Percentiles rank a stretch among this genome's conserved stretches.
These are phyloP conservation scores for Penicillium canariense DNA, from an alignment of 495 filamentous ascomycete species.

Conservation along the genomic window DNA sequence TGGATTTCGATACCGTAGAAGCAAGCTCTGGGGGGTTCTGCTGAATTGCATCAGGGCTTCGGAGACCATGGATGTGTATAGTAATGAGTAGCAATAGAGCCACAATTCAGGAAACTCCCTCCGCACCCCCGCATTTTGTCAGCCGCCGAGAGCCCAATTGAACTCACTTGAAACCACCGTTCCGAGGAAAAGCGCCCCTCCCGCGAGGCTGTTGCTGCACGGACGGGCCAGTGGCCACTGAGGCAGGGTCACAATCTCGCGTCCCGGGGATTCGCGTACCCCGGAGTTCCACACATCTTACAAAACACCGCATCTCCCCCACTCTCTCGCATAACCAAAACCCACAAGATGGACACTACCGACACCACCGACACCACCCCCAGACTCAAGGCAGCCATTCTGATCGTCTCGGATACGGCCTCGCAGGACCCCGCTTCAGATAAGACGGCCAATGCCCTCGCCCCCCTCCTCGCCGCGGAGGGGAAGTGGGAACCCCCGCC, in stretches of 20 bases:
- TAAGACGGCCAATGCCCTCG: slow-evolving; percentile 60
- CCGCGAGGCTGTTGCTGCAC: too few relatives aligned
- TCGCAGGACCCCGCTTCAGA: slow-evolving; percentile 78
- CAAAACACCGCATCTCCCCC: slow-evolving; percentile 5
- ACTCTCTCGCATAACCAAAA: slow-evolving; percentile 4
- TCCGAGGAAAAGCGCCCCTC: not conserved
- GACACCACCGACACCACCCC: slow-evolving; percentile 16
- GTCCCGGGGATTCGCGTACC: slow-evolving; percentile 18
- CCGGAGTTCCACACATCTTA: slow-evolving; percentile 5
- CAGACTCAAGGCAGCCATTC: slow-evolving; percentile 57
- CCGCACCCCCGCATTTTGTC: not conserved
- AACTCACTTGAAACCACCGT: not conserved
- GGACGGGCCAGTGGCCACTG: slow-evolving; percentile 16
- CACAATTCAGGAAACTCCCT: not conserved
- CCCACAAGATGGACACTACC: slow-evolving; percentile 13
- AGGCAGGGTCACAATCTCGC: slow-evolving; percentile 11
- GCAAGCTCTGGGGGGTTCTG: slow-evolving; percentile 23
- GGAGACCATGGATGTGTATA: slow-evolving; percentile 37
- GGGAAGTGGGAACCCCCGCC: slow-evolving; percentile 69
- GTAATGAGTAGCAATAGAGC: slow-evolving; percentile 25
- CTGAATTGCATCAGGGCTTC: slow-evolving; percentile 29
- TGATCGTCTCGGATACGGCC: slow-evolving; percentile 94
- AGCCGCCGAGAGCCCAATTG: not conserved
- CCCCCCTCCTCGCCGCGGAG: slow-evolving; percentile 62
- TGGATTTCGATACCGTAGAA: slow-evolving; percentile 37